Conservation (phyloP, 306 rosid genomes). For the Glycine tomentella region DNA sequence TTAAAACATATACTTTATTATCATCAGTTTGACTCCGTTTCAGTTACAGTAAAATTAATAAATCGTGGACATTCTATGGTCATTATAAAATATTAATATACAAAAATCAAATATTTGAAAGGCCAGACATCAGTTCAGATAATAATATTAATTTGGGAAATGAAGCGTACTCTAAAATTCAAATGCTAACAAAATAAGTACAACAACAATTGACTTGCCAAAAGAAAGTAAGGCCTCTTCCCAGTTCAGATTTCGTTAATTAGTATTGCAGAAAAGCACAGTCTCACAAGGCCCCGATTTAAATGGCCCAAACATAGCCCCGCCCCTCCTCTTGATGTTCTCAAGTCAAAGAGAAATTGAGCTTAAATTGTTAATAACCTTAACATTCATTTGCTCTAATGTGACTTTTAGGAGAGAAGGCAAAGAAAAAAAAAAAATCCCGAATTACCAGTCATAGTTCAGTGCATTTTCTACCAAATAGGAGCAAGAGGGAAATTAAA, state of each 20-base stretch:
- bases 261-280: background rate
- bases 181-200: too few species aligned
- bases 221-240: background rate
- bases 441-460: too few species aligned
- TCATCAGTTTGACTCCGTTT: too few species aligned
- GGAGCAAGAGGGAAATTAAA: background rate
- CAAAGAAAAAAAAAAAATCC: background rate
- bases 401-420: background rate
- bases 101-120: background rate
- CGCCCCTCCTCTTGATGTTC: background rate
- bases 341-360: background rate
- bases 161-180: background rate
- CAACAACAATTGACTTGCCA: background rate
- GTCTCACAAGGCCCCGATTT: too few species aligned
- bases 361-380: constrained; percentile 6
- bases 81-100: background rate
- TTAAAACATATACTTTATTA: too few species aligned
- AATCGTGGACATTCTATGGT: background rate
- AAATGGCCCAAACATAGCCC: background rate
- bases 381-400: background rate
- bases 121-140: background rate
- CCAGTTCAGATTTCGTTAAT: background rate
- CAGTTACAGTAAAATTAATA: background rate
- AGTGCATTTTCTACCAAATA: too few species aligned
- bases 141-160: background rate